Evolutionary conservation across 2,329 filamentous ascomycete genomes (phyloP).

Genomic region (Fusarium torulosum): DNA sequence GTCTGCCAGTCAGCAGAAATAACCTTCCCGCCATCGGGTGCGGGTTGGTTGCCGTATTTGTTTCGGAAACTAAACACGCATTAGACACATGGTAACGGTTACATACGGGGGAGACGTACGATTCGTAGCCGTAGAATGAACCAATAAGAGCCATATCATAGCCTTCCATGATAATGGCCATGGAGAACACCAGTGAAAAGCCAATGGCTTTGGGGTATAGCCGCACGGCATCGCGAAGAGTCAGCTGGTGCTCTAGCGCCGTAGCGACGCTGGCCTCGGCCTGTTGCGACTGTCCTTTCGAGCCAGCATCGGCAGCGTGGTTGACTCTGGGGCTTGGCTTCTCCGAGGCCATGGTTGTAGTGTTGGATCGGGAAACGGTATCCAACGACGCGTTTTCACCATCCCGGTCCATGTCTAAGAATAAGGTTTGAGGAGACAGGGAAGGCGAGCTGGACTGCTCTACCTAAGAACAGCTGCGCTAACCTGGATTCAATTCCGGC

Average conservation of each 20-base stretch:
- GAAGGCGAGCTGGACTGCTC: neutral
- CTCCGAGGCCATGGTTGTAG: conserved; percentile 9
- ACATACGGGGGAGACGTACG: conserved; percentile 18
- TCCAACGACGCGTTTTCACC: conserved; percentile 10
- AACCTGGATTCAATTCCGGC: neutral
- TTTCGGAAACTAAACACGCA: conserved; percentile 53
- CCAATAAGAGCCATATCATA: conserved; percentile 58
- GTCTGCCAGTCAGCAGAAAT: conserved; percentile 50
- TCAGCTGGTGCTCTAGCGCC: conserved; percentile 56
- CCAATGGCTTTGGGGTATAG: conserved; percentile 58
- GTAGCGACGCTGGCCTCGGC: conserved; percentile 53
- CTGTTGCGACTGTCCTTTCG: conserved; percentile 1
- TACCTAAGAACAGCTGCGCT: neutral
- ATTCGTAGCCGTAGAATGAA: conserved; percentile 57
- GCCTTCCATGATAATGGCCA: conserved; percentile 58
- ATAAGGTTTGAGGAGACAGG: conserved; percentile 4
- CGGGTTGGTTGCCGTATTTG: conserved; percentile 59
- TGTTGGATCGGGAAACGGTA: conserved; percentile 19
- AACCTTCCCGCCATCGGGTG: conserved; percentile 35
- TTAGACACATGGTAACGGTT: neutral
- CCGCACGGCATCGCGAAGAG: conserved; percentile 53
- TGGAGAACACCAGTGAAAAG: conserved; percentile 59
- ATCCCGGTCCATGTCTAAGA: conserved; percentile 18
- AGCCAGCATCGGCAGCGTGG: neutral
- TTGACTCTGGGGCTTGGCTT: neutral